These are phyloP conservation scores for Penicillium fuscoglaucum DNA, from an alignment of 2,329 filamentous ascomycete species.

Conservation along the genomic window DNA sequence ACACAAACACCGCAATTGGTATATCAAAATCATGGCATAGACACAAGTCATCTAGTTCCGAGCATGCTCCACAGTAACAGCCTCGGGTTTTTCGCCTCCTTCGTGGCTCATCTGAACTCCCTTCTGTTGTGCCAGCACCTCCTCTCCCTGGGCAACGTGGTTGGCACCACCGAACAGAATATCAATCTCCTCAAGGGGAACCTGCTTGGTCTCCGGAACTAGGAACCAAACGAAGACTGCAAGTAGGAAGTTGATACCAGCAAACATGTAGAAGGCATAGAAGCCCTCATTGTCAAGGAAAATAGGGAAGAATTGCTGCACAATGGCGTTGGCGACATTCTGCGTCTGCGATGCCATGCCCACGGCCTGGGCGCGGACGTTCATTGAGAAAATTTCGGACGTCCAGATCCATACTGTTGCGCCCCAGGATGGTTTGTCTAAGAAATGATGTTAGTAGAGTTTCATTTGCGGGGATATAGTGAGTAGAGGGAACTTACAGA, in stretches of 20 bases:
- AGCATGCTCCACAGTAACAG: constrained; percentile 27
- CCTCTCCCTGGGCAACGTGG: constrained; percentile 37
- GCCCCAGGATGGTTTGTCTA: constrained; percentile 68
- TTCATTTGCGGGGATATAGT: constrained; percentile 11
- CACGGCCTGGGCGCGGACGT: constrained; percentile 69
- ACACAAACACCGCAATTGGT: neutral
- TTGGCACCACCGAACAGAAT: constrained; percentile 41
- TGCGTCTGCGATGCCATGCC: constrained; percentile 65
- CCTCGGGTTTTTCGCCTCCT: constrained; percentile 19
- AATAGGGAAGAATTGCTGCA: constrained; percentile 69
- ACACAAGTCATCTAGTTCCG: constrained; percentile 4
- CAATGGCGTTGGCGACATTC: constrained; percentile 66
- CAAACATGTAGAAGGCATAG: constrained; percentile 59
- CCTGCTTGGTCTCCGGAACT: constrained; percentile 54
- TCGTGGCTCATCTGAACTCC: constrained; percentile 9
- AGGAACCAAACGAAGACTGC: constrained; percentile 53
- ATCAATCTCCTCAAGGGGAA: constrained; percentile 42
- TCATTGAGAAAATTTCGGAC: constrained; percentile 68
- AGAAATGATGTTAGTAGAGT: constrained; percentile 25
- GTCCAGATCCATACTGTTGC: constrained; percentile 73
- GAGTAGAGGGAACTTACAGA: constrained; percentile 29
- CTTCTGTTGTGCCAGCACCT: constrained; percentile 32
- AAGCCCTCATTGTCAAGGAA: constrained; percentile 62
- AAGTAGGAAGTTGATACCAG: constrained; percentile 54
- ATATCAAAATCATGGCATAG: neutral